phyloP scores from a whole-genome alignment of 495 filamentous ascomycete genomes.

The Evansstolkia leycettana region DNA sequence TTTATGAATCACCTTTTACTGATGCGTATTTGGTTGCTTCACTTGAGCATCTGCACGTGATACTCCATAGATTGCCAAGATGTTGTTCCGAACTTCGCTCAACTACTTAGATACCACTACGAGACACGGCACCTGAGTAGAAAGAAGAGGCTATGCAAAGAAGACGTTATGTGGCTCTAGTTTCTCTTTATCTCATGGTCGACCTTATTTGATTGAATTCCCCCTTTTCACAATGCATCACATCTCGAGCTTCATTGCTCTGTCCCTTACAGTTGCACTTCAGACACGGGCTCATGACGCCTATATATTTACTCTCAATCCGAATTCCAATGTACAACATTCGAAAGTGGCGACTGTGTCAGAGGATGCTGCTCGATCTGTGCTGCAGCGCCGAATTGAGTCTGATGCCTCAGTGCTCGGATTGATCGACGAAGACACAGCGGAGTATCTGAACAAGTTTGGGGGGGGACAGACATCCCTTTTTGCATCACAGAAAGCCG shows the following conservation, averaged over 20 bases:
- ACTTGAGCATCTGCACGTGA: background rate
- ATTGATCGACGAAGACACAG: conserved; percentile 24
- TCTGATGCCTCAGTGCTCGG: conserved; percentile 38
- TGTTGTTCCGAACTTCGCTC: too few species aligned
- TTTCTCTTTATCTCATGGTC: too few species aligned
- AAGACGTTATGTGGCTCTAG: too few species aligned
- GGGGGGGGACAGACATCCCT: conserved; percentile 26
- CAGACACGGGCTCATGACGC: conserved; percentile 19
- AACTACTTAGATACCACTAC: too few species aligned
- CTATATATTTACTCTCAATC: conserved; percentile 25
- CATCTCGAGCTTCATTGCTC: conserved; percentile 16
- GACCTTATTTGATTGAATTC: background rate
- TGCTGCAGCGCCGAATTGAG: conserved; percentile 43
- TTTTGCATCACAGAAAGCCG: conserved; percentile 17
- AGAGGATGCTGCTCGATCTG: conserved; percentile 36
- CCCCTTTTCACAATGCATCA: conserved; percentile 15
- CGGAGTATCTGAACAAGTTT: conserved; percentile 37
- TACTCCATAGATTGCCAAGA: too few species aligned
- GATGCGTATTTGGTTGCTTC: too few species aligned
- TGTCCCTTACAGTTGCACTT: conserved; percentile 13
- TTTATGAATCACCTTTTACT: background rate
- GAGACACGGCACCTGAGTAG: too few species aligned
- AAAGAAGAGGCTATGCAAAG: too few species aligned
- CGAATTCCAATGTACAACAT: background rate
- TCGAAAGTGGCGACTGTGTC: conserved; percentile 10